Percentiles rank a stretch among this genome's conserved stretches.
phyloP scores from a whole-genome alignment of 441 rosid species.

The Pelargonium australe region DNA sequence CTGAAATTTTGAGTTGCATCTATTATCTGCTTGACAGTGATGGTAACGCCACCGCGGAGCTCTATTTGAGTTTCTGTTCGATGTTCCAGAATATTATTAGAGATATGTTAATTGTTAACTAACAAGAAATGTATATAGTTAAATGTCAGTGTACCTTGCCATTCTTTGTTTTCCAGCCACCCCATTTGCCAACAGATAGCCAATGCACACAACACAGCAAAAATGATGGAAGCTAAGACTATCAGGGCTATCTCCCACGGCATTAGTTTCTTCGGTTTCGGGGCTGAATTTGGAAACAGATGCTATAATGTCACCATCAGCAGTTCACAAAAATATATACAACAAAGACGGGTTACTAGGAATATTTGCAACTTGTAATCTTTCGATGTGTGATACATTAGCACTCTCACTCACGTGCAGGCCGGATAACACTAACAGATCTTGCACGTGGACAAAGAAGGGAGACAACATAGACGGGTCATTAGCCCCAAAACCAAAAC shows the following conservation, averaged over 20 bases:
- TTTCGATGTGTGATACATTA: no score
- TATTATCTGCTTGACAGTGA: conserved; percentile 2
- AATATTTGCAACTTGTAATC: no score
- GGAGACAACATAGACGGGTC: no score
- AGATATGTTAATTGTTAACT: background rate
- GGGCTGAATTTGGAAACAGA: background rate
- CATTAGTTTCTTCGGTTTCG: background rate
- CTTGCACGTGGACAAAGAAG: no score
- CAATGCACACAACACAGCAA: background rate
- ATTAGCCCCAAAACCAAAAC: no score
- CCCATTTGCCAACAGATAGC: conserved; percentile 3
- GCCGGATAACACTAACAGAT: no score
- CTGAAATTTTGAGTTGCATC: background rate
- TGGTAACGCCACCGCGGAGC: background rate
- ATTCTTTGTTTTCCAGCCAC: conserved; percentile 3
- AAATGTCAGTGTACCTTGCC: background rate
- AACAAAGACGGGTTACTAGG: no score
- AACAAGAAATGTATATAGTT: background rate
- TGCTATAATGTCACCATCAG: background rate
- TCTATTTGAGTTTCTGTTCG: background rate
- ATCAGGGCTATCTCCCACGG: background rate
- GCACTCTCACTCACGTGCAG: no score
- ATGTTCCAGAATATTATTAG: background rate
- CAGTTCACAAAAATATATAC: no score
- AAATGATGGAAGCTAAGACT: background rate